Evolutionary conservation across 176 grass and related monocot species (phyloP), one percentile per base, ranked within the genome.

Genomic region (Musa schizocarpa): DNA sequence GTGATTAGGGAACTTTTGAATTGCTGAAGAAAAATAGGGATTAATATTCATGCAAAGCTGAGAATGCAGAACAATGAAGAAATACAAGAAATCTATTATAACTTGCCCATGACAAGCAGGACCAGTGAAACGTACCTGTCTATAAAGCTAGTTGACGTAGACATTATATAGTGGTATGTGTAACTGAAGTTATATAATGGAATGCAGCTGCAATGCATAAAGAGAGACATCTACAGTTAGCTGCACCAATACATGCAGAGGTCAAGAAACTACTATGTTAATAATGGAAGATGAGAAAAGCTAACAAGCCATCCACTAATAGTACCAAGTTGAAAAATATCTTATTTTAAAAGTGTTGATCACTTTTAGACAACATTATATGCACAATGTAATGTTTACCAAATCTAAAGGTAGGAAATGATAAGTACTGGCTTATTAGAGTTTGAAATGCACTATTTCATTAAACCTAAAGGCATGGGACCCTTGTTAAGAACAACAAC

Each of bases 161-260:
- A 99, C 95, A 99, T 94, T 87, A 99, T 99, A 79, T 99, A 94
- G 69, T 92, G 70, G 0, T 92, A 99, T 43, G 88, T 99, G 74
- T 99, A 94, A 81, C 59, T 99, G 95, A 94, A 99, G 77, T 99
- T 92, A 79, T 94, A 99, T 69, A 99, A 55, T 52, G 95, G 95
- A 78, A 94, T 78, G 84, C 95, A 99, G 79, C 88, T 98, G 86
- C 51, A 27, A 72, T 2, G 69, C 66, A 74, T 78, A 88, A 77
- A 90, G 77, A 93, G 63, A 98, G 61, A 74, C 82, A 73, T 83
- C 66, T 68, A 81, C 80, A 76, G 69, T 83, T 83, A 85, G 80
- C 71, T 81, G 0, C 62, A 77, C 75, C 80, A 63, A 69, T 70
- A 82, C 59, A 54, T 81, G 77, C 86, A 78, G 67, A 74, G 81